Percentiles rank a stretch among this genome's conserved stretches.
Conservation (phyloP, 768 basidiomycete genomes). For the Clathrus columnatus region DNA sequence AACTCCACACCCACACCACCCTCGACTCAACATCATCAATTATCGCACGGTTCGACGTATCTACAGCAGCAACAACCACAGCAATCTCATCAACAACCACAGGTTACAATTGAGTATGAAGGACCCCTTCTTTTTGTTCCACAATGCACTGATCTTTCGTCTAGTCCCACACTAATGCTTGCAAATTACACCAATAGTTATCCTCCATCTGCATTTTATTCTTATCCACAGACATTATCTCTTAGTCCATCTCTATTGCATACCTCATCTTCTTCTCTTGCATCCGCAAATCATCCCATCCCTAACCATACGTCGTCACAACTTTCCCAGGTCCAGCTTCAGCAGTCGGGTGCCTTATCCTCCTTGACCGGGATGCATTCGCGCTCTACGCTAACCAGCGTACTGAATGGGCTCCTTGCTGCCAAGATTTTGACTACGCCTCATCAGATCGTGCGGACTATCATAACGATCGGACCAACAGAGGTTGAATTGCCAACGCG, state of each 20-base stretch:
- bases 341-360: slow-evolving; percentile 17
- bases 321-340: background rate
- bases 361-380: slow-evolving; percentile 7
- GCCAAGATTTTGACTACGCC: slow-evolving; percentile 35
- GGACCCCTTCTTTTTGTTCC: slow-evolving; percentile 8
- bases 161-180: slow-evolving; percentile 7
- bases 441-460: slow-evolving; percentile 55
- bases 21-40: slow-evolving; percentile 25
- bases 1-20: slow-evolving; percentile 18
- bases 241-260: slow-evolving; percentile 9
- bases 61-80: slow-evolving; percentile 9
- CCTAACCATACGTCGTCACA: background rate
- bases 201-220: slow-evolving; percentile 7
- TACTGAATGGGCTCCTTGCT: slow-evolving; percentile 49
- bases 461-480: slow-evolving; percentile 53
- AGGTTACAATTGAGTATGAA: slow-evolving; percentile 67
- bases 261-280: background rate
- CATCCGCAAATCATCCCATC: slow-evolving; percentile 3
- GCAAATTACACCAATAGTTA: slow-evolving; percentile 4
- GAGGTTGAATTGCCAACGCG: slow-evolving; percentile 61
- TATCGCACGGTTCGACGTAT: slow-evolving; percentile 20
- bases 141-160: background rate
- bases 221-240: slow-evolving; percentile 6
- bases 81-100: slow-evolving; percentile 7
- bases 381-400: slow-evolving; percentile 42